Conservation (phyloP, 306 rosid species). For the Gastrolobium villosum region DNA sequence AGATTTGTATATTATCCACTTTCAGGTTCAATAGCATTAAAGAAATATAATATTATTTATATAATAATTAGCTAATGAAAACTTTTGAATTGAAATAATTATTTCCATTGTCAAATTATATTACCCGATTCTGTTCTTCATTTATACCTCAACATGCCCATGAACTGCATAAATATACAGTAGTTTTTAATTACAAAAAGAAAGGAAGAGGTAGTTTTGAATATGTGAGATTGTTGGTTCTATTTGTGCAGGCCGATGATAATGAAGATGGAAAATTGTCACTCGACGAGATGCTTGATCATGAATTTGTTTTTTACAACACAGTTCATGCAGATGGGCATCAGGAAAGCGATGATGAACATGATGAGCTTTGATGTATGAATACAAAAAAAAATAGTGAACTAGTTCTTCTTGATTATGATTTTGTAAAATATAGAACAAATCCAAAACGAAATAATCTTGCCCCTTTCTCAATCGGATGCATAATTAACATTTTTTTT, state of each 20-base stretch:
- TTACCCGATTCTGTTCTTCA: too few species aligned
- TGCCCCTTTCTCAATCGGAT: background rate
- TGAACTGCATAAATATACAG: too few species aligned
- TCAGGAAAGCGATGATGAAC: constrained; percentile 45
- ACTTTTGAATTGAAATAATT: too few species aligned
- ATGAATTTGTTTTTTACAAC: constrained; percentile 63
- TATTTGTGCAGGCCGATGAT: constrained; percentile 73
- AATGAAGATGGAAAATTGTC: constrained; percentile 66
- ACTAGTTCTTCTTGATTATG: constrained; percentile 13
- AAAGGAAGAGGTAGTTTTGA: background rate
- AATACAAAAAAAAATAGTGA: constrained; percentile 2
- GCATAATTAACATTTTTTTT: background rate
- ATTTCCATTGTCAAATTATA: too few species aligned
- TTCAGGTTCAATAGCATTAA: too few species aligned
- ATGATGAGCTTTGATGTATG: constrained; percentile 53
- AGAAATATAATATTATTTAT: background rate
- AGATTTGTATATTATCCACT: too few species aligned
- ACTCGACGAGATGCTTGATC: constrained; percentile 72
- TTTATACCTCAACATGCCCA: too few species aligned
- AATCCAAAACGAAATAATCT: background rate
- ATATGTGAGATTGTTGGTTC: background rate
- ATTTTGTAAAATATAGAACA: background rate
- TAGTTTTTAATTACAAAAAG: too few species aligned
- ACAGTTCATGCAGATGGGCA: constrained; percentile 50
- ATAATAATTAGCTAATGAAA: too few species aligned